A percentile compares a stretch with the other conserved stretches of the same genome.
phyloP scores from a whole-genome alignment of 2,329 filamentous ascomycete species.

The Helotiales sp. region DNA sequence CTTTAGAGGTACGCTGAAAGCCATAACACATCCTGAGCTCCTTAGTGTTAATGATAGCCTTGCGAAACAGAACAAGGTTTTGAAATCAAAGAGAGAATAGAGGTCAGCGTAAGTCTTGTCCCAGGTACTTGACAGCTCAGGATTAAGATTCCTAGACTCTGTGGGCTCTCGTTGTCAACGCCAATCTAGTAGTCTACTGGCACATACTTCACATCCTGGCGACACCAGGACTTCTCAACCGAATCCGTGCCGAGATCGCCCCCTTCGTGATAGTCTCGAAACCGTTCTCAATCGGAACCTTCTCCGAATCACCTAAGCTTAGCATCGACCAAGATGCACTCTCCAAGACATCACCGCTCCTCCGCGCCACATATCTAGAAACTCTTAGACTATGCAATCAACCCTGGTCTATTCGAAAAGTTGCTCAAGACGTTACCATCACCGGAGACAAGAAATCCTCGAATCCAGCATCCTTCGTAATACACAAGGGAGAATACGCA shows the following conservation, averaged over 20 bases:
- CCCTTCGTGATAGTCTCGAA: constrained; percentile 41
- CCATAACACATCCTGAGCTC: not conserved
- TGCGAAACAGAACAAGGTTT: constrained; percentile 34
- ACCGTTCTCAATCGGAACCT: constrained; percentile 29
- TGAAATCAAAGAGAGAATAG: constrained; percentile 40
- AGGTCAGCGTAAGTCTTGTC: constrained; percentile 39
- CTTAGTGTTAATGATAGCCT: not conserved
- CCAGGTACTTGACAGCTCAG: not conserved
- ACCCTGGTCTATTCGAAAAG: constrained; percentile 42
- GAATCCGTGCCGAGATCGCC: constrained; percentile 46
- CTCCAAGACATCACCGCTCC: constrained; percentile 43
- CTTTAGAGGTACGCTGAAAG: constrained; percentile 35
- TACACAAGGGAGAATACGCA: constrained; percentile 44
- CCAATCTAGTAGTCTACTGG: constrained; percentile 53
- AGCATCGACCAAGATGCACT: constrained; percentile 42
- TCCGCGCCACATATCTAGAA: constrained; percentile 48
- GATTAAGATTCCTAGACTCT: constrained; percentile 38
- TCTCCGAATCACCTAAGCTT: constrained; percentile 38
- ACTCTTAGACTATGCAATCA: constrained; percentile 44
- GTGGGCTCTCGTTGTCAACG: constrained; percentile 56
- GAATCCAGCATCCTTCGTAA: constrained; percentile 39
- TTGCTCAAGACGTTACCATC: constrained; percentile 39
- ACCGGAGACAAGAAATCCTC: constrained; percentile 18
- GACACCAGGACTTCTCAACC: constrained; percentile 40
- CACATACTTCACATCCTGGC: constrained; percentile 47